Conservation (phyloP, 2,329 filamentous ascomycete genomes). For the Fusarium mundagurra region DNA sequence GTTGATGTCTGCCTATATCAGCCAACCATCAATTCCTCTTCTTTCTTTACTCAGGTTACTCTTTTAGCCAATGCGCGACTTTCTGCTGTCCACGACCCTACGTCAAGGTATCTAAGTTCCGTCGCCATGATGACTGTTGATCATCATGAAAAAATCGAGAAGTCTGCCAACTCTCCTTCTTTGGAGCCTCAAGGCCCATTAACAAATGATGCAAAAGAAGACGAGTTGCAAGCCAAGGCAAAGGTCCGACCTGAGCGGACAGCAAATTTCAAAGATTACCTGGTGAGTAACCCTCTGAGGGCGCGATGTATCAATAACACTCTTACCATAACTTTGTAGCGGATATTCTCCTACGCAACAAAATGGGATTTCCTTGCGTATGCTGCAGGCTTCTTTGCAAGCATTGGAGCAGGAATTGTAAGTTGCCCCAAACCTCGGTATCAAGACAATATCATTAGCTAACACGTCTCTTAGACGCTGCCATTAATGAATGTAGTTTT, state of each 20-base stretch:
- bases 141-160: conserved; percentile 21
- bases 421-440: neutral
- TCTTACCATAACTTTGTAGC: conserved; percentile 40
- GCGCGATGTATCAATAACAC: neutral
- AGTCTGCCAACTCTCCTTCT: conserved; percentile 19
- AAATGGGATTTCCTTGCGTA: conserved; percentile 62
- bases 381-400: conserved; percentile 57
- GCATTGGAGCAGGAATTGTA: conserved; percentile 59
- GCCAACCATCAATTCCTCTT: conserved; percentile 4
- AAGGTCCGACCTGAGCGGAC: conserved; percentile 56
- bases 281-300: conserved; percentile 36
- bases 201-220: conserved; percentile 23
- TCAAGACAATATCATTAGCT: neutral
- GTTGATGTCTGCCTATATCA: conserved; percentile 6
- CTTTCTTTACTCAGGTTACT: neutral
- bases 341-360: conserved; percentile 65
- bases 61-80: neutral
- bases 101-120: neutral
- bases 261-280: conserved; percentile 57
- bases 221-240: conserved; percentile 46
- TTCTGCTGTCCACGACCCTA: neutral
- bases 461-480: conserved; percentile 50
- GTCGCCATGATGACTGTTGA: conserved; percentile 26
- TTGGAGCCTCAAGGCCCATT: neutral
- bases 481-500: conserved; percentile 70